A percentile compares a stretch with the other conserved stretches of the same genome.
phyloP scores from a whole-genome alignment of 1,139 yeast species.

The Suzukiozyma palmioleophila region DNA sequence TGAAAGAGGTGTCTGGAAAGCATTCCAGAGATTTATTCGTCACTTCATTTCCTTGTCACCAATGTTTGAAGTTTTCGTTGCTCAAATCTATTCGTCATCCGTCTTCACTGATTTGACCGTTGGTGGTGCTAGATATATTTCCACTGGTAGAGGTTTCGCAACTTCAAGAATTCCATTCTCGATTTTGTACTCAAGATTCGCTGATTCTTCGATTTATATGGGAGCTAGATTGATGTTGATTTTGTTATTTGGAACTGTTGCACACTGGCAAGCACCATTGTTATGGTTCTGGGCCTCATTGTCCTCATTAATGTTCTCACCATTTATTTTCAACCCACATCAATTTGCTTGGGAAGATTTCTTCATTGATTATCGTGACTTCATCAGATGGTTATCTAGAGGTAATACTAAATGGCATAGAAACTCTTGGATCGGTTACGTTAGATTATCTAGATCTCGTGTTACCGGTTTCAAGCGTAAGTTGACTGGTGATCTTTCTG shows the following conservation, averaged over 20 bases:
- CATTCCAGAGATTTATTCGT: constrained; percentile 84
- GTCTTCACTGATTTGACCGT: constrained; percentile 87
- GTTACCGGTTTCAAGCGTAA: constrained; percentile 97
- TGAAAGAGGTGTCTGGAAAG: constrained; percentile 97
- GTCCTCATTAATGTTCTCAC: constrained; percentile 86
- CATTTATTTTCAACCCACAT: constrained; percentile 96
- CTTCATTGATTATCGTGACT: constrained; percentile 98
- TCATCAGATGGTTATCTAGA: constrained; percentile 96
- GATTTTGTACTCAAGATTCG: constrained; percentile 91
- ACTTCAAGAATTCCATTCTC: constrained; percentile 98
- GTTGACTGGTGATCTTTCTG: constrained; percentile 81
- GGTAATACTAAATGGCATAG: constrained; percentile 99
- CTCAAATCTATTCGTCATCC: constrained; percentile 94
- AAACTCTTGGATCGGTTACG: constrained; percentile 98
- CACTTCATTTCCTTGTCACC: constrained; percentile 91
- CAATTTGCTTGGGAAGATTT: constrained; percentile 99
- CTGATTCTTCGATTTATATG: constrained; percentile 93
- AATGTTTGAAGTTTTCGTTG: constrained; percentile 95
- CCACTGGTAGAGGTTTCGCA: constrained; percentile 99
- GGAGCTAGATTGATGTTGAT: constrained; percentile 91
- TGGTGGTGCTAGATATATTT: constrained; percentile 99
- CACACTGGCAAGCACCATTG: constrained; percentile 97
- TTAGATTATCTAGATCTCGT: constrained; percentile 93
- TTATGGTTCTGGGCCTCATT: constrained; percentile 98
- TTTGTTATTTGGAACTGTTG: constrained; percentile 84